Evolutionary conservation across 1,139 yeast species (phyloP).

Genomic region (Hemisphaericaspora lyxosophila): DNA sequence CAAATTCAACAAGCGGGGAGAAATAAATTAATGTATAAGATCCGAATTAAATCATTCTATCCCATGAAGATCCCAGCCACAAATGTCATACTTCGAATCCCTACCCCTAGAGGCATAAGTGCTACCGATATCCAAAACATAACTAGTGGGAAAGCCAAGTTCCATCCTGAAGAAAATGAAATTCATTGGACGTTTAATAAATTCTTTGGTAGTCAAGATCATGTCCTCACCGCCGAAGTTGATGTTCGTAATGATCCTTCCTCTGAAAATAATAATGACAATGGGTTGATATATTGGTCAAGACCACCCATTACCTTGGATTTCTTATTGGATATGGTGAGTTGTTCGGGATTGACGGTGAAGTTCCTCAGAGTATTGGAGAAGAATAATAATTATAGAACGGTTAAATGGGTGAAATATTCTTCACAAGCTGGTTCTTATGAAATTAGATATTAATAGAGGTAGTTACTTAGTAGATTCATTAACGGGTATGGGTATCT

Average conservation of each 20-base stretch:
- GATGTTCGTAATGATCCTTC: slow-evolving; percentile 27
- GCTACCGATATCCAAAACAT: slow-evolving; percentile 52
- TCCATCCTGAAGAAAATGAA: slow-evolving; percentile 62
- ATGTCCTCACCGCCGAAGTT: slow-evolving; percentile 52
- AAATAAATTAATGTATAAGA: slow-evolving; percentile 51
- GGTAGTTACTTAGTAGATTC: neutral
- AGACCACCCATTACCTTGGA: slow-evolving; percentile 76
- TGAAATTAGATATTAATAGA: slow-evolving; percentile 60
- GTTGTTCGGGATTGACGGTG: slow-evolving; percentile 76
- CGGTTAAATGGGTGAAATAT: slow-evolving; percentile 89
- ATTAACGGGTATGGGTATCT: neutral
- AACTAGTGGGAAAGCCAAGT: slow-evolving; percentile 63
- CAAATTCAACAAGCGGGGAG: slow-evolving; percentile 54
- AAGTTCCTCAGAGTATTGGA: slow-evolving; percentile 72
- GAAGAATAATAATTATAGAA: slow-evolving; percentile 59
- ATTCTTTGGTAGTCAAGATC: slow-evolving; percentile 67
- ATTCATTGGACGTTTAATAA: slow-evolving; percentile 72
- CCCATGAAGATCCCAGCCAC: slow-evolving; percentile 64
- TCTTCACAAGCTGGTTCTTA: slow-evolving; percentile 73
- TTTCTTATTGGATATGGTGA: slow-evolving; percentile 73
- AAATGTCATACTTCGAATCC: slow-evolving; percentile 62
- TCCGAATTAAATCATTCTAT: slow-evolving; percentile 62
- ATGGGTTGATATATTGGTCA: slow-evolving; percentile 47
- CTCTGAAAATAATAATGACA: neutral
- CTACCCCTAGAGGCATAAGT: slow-evolving; percentile 65